Evolutionary conservation across 1,284 basidiomycete genomes (phyloP).

Genomic region (Pseudozyma pruni): DNA sequence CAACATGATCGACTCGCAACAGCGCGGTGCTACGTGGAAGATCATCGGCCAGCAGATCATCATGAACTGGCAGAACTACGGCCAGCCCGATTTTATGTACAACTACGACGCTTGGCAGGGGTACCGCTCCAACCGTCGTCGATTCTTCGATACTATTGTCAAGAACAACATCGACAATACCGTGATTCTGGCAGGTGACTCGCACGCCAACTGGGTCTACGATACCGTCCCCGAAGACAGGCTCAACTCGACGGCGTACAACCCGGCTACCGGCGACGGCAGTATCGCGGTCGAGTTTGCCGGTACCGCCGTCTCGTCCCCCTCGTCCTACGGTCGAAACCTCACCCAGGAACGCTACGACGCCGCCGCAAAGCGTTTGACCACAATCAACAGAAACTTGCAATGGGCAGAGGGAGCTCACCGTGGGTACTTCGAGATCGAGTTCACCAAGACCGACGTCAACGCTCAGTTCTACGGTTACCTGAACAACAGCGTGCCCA

Average conservation of each 20-base stretch:
- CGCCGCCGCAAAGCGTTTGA: constrained; percentile 63
- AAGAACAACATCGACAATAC: constrained; percentile 72
- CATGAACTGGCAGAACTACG: constrained; percentile 42
- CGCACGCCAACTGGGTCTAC: constrained; percentile 71
- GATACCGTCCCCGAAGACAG: constrained; percentile 47
- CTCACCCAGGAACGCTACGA: constrained; percentile 71
- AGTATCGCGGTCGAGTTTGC: constrained; percentile 76
- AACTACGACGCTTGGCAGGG: constrained; percentile 76
- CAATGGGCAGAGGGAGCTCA: constrained; percentile 77
- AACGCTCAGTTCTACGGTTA: constrained; percentile 76
- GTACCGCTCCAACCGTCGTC: constrained; percentile 73
- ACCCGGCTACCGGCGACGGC: constrained; percentile 73
- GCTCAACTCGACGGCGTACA: constrained; percentile 69
- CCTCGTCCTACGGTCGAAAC: constrained; percentile 72
- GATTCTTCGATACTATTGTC: constrained; percentile 74
- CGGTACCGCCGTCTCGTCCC: constrained; percentile 75
- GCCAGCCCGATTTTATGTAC: constrained; percentile 70
- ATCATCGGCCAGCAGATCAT: constrained; percentile 71
- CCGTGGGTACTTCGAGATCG: constrained; percentile 73
- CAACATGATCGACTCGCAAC: constrained; percentile 70
- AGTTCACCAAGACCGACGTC: constrained; percentile 55
- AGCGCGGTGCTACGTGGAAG: constrained; percentile 73
- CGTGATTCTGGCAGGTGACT: constrained; percentile 73
- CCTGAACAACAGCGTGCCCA: constrained; percentile 72
- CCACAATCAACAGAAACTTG: constrained; percentile 72